Evolutionary conservation across 768 basidiomycete genomes (phyloP), one percentile per base, ranked within the genome.

Genomic region (Lactarius akahatsu): DNA sequence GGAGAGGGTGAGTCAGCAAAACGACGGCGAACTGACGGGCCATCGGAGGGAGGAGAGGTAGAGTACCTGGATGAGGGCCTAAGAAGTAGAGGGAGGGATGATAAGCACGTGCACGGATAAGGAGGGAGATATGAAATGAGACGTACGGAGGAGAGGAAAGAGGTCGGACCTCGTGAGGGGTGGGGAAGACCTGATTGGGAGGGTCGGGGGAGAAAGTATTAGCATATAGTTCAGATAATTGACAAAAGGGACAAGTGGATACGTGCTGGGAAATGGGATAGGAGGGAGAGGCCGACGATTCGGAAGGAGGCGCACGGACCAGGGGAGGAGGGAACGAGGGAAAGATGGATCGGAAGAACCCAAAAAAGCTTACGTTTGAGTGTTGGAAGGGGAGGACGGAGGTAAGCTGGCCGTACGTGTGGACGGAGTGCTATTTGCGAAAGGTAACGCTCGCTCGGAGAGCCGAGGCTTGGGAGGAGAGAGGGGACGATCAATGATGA

Each of bases 401-500:
- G 63, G 59, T 66, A 66, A 66, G 61, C 57, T 36, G 61, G 34
- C 56, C 57, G 61, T 66, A 68, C 34, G 61, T 36, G 61, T 38
- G 68, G 66, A 66, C 61, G 65, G 67, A 61, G 43, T 1, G 45
- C 28, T 61, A 62, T 56, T 63, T 63, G 62, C 61, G 66, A 52
- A 61, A 13, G 56, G 65, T 59, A 63, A 63, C 66, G 66, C 62
- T 67, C 58, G 36, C 40, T 67, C 68, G 68, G 68, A 67, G 68
- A 68, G 68, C 65, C 65, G 68, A 69, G 68, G 68, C 50, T 67
- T 69, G 66, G 57, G 65, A 62, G 63, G 61, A 47, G 59, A 57
- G 65, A 67, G 65, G 68, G 57, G 68, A 69, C 68, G 68, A 69
- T 69, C 68, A 69, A 69, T 68, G 67, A 67, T 69, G 68, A 69